These are phyloP conservation scores for Neurospora sp. DNA, from an alignment of 495 filamentous ascomycete species.

Conservation along the genomic window DNA sequence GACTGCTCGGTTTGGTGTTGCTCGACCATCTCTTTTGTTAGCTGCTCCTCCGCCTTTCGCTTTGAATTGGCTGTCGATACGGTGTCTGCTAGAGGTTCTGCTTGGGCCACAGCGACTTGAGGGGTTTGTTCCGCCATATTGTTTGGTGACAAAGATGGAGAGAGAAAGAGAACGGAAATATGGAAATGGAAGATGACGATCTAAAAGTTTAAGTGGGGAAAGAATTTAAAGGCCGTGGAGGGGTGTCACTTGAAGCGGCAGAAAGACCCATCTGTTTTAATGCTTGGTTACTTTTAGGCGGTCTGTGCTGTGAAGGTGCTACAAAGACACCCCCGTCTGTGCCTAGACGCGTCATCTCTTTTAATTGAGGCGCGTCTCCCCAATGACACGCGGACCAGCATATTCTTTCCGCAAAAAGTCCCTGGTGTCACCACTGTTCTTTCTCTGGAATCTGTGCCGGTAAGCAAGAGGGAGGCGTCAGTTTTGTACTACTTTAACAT, in stretches of 20 bases:
- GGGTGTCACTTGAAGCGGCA: background rate
- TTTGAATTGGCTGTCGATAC: constrained; percentile 12
- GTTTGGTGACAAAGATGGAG: background rate
- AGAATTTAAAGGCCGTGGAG: background rate
- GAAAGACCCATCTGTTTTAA: background rate
- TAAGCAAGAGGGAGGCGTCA: background rate
- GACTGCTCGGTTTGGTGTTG: constrained; percentile 6
- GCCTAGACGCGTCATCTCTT: constrained; percentile 15
- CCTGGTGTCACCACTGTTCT: background rate
- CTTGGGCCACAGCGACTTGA: background rate
- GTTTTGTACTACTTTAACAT: background rate
- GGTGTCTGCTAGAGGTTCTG: background rate
- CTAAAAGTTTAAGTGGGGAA: background rate
- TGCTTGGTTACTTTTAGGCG: background rate
- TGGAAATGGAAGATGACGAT: background rate
- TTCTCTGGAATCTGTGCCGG: background rate
- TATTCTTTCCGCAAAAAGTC: background rate
- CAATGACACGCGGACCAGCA: background rate
- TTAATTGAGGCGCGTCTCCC: constrained; percentile 20
- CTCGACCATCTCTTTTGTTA: constrained; percentile 8
- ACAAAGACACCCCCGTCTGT: background rate
- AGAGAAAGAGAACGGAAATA: background rate
- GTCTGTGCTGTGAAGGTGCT: background rate
- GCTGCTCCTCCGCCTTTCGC: constrained; percentile 21
- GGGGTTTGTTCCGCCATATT: constrained; percentile 5